Evolutionary conservation across 345 rosid genomes (phyloP).

Genomic region (Citrus maxima): DNA sequence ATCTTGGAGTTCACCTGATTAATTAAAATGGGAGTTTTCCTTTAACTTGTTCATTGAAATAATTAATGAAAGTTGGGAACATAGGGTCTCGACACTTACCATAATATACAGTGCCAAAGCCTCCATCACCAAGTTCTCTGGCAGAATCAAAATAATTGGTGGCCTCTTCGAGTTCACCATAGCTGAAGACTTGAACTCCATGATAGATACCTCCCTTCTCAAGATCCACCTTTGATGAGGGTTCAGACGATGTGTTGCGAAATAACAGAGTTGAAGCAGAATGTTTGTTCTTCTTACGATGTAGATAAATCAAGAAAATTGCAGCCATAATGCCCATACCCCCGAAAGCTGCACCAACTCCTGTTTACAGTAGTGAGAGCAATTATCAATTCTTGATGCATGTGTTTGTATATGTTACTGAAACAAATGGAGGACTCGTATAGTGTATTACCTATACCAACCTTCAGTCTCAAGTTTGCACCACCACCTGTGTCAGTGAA

Average conservation of each 20-base stretch:
- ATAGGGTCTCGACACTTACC: slow-evolving; percentile 34
- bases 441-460: not conserved
- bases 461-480: rapidly evolving
- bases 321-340: slow-evolving; percentile 21
- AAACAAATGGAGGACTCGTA: not conserved
- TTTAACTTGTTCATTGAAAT: not conserved
- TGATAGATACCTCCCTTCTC: slow-evolving; percentile 39
- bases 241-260: slow-evolving; percentile 35
- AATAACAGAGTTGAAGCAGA: slow-evolving; percentile 30
- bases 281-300: slow-evolving; percentile 26
- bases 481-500: not conserved
- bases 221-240: slow-evolving; percentile 36
- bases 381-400: not conserved
- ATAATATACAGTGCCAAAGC: slow-evolving; percentile 82
- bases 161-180: slow-evolving; percentile 63
- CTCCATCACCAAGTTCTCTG: slow-evolving; percentile 87
- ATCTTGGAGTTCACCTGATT: slow-evolving; percentile 63
- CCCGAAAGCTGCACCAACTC: slow-evolving; percentile 5
- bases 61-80: not conserved
- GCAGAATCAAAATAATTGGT: slow-evolving; percentile 66
- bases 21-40: not conserved
- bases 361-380: slow-evolving; percentile 19
- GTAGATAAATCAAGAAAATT: slow-evolving; percentile 12
- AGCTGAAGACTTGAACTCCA: slow-evolving; percentile 60
- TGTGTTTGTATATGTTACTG: not conserved